Base-by-base conservation (phyloP, 805 yeast species). In the Clavispora santaluciae region DNA sequence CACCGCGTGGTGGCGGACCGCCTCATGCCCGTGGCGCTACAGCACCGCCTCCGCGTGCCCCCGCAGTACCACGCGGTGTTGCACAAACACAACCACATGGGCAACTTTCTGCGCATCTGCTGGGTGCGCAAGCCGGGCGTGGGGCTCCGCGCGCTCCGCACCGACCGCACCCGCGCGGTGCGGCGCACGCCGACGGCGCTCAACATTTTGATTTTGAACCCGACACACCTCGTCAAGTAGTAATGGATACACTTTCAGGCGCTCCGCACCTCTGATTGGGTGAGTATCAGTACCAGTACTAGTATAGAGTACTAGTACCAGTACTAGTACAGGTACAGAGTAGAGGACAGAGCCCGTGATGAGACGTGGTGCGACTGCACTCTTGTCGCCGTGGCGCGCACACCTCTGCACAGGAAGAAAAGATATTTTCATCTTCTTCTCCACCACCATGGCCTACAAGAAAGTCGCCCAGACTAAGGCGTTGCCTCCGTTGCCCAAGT, bases 401-500 rank as follows among this genome's bases (percentile, higher is more conserved):
- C 29, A 28, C 8, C 20, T 28, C 20, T 28, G 30, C 30, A 28
- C 30, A 28, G 12, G 4, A 20, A 4, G 16, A 28, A 28, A 28
- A 15, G 13, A 10, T 28, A 4, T 12, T 7, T n/a, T 25, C 20
- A 11, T n/a, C 26, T 33, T 21, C 35, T 8, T 20, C 33, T 29
- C 39, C 24, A 15, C 21, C 48, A 52, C 34, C 28, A 69, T 69
- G 75, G 70, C 73, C 16, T 66, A 60, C 55, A 69, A 69, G 55
- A 69, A 68, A 54, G 61, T 67, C 38, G 66, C 64, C 36, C 65
- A 66, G 40, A 63, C 64, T 35, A 66, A 62, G 57, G 57, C 63
- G 38, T 59, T 69, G 47, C 95, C 95, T 20, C 86, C 89, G 16
- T 73, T 87, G 46, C 90, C 88, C 30, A 73, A 81, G 56, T 71